Base-by-base conservation (phyloP, 306 rosid genomes). In the Vigna angularis region DNA sequence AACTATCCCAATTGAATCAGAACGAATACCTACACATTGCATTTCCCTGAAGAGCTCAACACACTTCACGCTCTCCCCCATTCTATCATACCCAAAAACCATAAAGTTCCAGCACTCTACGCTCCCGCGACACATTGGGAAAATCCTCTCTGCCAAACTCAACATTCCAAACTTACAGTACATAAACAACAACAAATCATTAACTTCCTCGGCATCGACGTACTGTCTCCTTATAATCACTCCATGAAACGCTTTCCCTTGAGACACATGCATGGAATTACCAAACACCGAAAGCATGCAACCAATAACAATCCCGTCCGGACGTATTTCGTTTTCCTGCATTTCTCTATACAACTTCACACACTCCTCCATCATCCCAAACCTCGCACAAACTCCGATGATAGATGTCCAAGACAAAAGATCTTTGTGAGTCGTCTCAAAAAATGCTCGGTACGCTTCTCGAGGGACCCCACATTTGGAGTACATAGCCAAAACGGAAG, bases 401-500 rank as follows among this genome's bases (percentile, higher is more conserved):
- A 62, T 9, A 14, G 68, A 62, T 7, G 24, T 62, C 68, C 68
- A 62, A 16, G 45, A 62, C 47, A 62, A 20, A 32, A 62, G 68
- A 62, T 62, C 68, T 8, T 34, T 62, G 24, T 34, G 13, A 7
- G 16, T 3, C 47, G 34, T 15, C 47, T 62, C 68, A 32, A 22
- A 34, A 62, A 62, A 62, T 11, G 47, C 9, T 3, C 24, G 22
- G 7, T 62, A 62, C 24, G 68, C 68, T 34, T 62, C 47, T 32
- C 47, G 13, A 0, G 47, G 68, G 1, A 32, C 14, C 68, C 68
- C 68, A 16, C 68, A 62, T 16, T 62, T 62, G 47, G 68, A 62
- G 34, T 62, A 62, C 68, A 62, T 62, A 16, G 20, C 68, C 68
- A 62, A 62, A 62, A 62, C 24, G 7, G 68, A 62, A 62, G 68